Evolutionary conservation across 2,329 filamentous ascomycete species (phyloP).

Genomic region (Verticillium klebahnii): DNA sequence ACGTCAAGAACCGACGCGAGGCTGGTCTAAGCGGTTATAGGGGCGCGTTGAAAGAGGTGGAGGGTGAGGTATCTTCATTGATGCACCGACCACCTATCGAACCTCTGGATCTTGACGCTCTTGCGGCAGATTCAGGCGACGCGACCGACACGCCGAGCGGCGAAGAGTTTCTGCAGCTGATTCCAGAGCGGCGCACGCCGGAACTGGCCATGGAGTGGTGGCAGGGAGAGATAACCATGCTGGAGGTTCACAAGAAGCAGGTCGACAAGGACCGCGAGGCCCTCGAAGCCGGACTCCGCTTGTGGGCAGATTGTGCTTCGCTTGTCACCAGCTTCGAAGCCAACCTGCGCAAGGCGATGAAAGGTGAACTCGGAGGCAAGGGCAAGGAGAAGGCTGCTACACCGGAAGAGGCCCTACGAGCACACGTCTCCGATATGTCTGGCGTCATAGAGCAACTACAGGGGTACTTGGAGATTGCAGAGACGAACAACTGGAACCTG

Average conservation of each 20-base stretch:
- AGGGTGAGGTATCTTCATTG: slow-evolving; percentile 56
- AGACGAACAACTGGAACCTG: slow-evolving; percentile 65
- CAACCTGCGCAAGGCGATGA: slow-evolving; percentile 53
- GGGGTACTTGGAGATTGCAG: slow-evolving; percentile 47
- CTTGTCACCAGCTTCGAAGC: slow-evolving; percentile 62
- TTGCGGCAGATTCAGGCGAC: slow-evolving; percentile 10
- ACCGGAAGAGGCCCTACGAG: slow-evolving; percentile 33
- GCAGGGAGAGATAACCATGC: slow-evolving; percentile 54
- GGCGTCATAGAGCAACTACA: slow-evolving; percentile 51
- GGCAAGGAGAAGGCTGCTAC: slow-evolving; percentile 24
- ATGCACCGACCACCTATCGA: slow-evolving; percentile 52
- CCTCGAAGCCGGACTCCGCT: slow-evolving; percentile 59
- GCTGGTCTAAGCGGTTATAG: slow-evolving; percentile 69
- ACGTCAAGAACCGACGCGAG: slow-evolving; percentile 61
- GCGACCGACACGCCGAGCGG: slow-evolving; percentile 28
- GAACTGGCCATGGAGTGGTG: slow-evolving; percentile 70
- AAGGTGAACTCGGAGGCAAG: slow-evolving; percentile 20
- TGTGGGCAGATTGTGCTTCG: slow-evolving; percentile 61
- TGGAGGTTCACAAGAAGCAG: slow-evolving; percentile 49
- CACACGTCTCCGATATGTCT: slow-evolving; percentile 53
- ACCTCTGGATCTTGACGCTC: slow-evolving; percentile 41
- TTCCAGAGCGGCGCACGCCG: slow-evolving; percentile 60
- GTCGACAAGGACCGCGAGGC: slow-evolving; percentile 60
- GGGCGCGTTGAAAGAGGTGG: slow-evolving; percentile 61
- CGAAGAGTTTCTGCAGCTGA: slow-evolving; percentile 54